Percentiles rank a stretch among this genome's conserved stretches.
Conservation (phyloP, 257 asterid species). For the Cruciata laevipes region DNA sequence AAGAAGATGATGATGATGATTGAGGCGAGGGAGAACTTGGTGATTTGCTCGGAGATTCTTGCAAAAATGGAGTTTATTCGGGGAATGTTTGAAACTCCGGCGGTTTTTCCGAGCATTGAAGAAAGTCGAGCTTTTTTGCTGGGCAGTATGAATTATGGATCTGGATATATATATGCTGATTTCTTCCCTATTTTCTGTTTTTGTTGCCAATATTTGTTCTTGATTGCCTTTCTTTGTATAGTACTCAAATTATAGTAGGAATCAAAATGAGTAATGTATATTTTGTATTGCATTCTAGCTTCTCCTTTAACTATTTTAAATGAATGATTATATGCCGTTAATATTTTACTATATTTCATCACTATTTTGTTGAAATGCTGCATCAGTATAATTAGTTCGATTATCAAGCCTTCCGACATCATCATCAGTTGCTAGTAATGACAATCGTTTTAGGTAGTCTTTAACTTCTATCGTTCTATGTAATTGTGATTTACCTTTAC, state of each 20-base stretch:
- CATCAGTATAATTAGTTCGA: too few species aligned
- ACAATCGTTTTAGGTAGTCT: too few species aligned
- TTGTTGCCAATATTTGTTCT: constrained; percentile 18
- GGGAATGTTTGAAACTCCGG: constrained; percentile 11
- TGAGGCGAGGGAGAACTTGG: constrained; percentile 1
- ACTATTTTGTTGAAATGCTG: too few species aligned
- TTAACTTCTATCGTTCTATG: too few species aligned
- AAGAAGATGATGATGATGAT: not conserved
- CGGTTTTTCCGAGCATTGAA: constrained; percentile 6
- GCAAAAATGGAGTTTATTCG: constrained; percentile 5
- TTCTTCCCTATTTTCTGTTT: not conserved
- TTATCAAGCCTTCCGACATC: too few species aligned
- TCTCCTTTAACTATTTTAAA: too few species aligned
- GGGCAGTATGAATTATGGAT: not conserved
- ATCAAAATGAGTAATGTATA: too few species aligned
- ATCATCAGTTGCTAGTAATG: too few species aligned
- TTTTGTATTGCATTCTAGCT: too few species aligned
- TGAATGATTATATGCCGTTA: too few species aligned
- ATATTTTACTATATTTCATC: too few species aligned
- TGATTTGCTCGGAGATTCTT: constrained; percentile 15
- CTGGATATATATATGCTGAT: constrained; percentile 7
- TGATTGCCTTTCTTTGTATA: constrained; percentile 20
- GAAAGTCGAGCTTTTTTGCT: not conserved
- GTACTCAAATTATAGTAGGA: constrained; percentile 8
- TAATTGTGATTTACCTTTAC: too few species aligned